Conservation (phyloP, 345 rosid genomes). For the Corchorus olitorius region DNA sequence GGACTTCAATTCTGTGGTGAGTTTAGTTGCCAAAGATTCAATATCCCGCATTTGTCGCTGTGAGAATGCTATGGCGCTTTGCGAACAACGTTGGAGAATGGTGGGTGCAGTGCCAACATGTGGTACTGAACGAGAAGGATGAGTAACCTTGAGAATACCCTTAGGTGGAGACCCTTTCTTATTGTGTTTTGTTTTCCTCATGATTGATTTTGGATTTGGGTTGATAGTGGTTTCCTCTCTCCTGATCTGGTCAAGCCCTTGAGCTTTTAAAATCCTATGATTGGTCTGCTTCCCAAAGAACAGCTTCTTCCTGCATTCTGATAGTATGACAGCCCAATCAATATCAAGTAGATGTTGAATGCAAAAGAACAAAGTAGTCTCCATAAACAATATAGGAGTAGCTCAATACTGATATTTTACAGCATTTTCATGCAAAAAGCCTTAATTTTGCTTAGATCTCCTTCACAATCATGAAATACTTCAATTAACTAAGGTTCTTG, state of each 20-base stretch:
- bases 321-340: constrained; percentile 19
- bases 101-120: constrained; percentile 38
- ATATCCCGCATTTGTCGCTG: constrained; percentile 75
- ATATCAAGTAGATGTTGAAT: constrained; percentile 10
- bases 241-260: constrained; percentile 46
- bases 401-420: background rate
- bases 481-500: background rate
- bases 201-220: constrained; percentile 33
- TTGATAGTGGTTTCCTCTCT: constrained; percentile 37
- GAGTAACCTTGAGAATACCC: constrained; percentile 42
- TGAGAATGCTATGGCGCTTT: constrained; percentile 73
- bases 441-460: background rate
- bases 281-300: constrained; percentile 45
- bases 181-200: constrained; percentile 32
- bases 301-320: constrained; percentile 64
- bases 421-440: background rate
- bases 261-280: constrained; percentile 41
- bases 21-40: constrained; percentile 57
- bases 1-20: constrained; percentile 57
- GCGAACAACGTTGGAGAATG: constrained; percentile 53
- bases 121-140: constrained; percentile 27
- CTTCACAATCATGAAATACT: background rate
- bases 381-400: background rate
- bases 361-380: background rate
- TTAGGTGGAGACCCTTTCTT: constrained; percentile 37